Evolutionary conservation across 352 stramenopile species (phyloP), one percentile per base, ranked within the genome.

Genomic region (Globisporangium paroecandrum): DNA sequence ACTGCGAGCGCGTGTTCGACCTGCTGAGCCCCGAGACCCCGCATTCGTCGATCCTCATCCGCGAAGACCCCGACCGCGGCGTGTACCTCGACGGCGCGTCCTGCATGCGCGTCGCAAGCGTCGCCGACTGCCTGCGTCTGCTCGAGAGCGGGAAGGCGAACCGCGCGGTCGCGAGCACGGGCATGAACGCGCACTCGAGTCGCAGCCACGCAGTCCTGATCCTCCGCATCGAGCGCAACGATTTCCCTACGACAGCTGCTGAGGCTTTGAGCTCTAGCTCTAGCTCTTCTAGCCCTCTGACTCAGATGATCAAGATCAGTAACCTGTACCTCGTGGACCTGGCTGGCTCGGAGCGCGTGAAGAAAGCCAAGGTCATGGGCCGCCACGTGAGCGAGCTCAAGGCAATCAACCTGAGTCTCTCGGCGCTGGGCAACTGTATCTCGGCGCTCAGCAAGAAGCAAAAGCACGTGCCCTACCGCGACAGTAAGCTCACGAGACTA

Each of bases 181-280:
- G 81, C 41, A 96, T 96, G 86, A 98, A 98, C 69, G 88, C 82
- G 0, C 76, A 93, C 57, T 94, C 78, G 55, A 96, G 84, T 68
- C 87, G 91, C 18, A 95, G 82, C 27, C 91, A 98, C 68, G 83
- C 91, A 9, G 79, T 97, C 25, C 77, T 97, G 64, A 94, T 90
- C 41, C 74, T 97, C 24, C 81, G 84, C 12, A 69, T 97, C 29
- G 86, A 97, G 66, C 86, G 89, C 5, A 90, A 86, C 36, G 82
- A 90, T 59, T 81, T 58, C 12, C 53, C 12, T 32, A 73, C 10
- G 34, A 12, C 9, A 29, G 15, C 38, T 59, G 13, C 36, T 43
- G 36, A 12, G 36, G 36, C 36, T 43, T 15, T 15, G 10, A 43
- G 36, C 36, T 43, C 36, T 43, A 10, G 36, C 10, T 15, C 10